These are phyloP conservation scores for Pythium dissimile DNA, from an alignment of 352 stramenopile genomes.

Conservation along the genomic window DNA sequence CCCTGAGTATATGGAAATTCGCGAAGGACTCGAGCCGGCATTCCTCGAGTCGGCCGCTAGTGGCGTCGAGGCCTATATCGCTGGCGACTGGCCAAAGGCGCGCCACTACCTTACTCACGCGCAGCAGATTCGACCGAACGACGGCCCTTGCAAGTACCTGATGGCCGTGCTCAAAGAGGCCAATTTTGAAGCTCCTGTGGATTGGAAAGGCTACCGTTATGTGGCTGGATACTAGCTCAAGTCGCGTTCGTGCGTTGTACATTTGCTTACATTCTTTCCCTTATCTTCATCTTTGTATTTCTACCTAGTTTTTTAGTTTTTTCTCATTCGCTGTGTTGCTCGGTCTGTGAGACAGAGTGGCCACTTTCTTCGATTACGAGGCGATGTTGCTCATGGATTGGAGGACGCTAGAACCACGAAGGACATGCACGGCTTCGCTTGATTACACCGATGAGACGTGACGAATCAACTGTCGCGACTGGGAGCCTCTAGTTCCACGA, in stretches of 20 bases:
- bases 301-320: not conserved
- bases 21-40: slow-evolving; percentile 70
- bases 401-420: too few relatives aligned
- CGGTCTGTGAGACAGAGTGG: too few relatives aligned
- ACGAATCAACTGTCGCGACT: too few relatives aligned
- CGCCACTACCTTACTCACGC: slow-evolving; percentile 70
- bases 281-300: slow-evolving; percentile 7
- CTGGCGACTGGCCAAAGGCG: slow-evolving; percentile 69
- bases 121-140: slow-evolving; percentile 69
- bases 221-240: slow-evolving; percentile 77
- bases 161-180: slow-evolving; percentile 87
- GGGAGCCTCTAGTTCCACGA: too few relatives aligned
- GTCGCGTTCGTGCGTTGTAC: not conserved
- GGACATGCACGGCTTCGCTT: too few relatives aligned
- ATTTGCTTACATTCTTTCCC: not conserved
- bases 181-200: slow-evolving; percentile 80
- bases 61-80: slow-evolving; percentile 73
- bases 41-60: slow-evolving; percentile 69
- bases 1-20: slow-evolving; percentile 81
- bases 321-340: too few relatives aligned
- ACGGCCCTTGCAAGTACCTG: slow-evolving; percentile 90
- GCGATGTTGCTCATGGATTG: too few relatives aligned
- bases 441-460: too few relatives aligned
- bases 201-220: slow-evolving; percentile 91
- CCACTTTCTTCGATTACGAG: too few relatives aligned